Evolutionary conservation across 495 filamentous ascomycete genomes (phyloP), one percentile per base, ranked within the genome.

Genomic region (Hypoxylon lienhwacheense): DNA sequence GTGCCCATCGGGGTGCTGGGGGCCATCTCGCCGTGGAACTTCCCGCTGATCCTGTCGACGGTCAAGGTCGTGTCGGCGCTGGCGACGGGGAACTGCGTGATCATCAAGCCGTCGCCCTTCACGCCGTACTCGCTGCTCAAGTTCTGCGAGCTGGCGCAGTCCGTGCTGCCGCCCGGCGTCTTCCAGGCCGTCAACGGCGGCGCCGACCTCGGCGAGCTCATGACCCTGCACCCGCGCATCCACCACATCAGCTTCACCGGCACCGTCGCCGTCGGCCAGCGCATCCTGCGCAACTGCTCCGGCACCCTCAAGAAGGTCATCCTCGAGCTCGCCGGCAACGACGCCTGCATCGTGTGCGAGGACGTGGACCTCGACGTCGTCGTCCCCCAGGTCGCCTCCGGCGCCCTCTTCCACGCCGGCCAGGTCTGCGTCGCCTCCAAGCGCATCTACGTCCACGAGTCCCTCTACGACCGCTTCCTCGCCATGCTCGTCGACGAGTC

Each of bases 181-280:
- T 59, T 90, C 12, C 85, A 87, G 57, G 84, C 73, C 11, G 60
- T 90, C 22, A 84, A 82, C 63, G 86, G 86, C 14, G 84, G 78
- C 48, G 83, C 85, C 12, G 73, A 80, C 8, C 74, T 89, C 6
- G 85, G 85, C 5, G 79, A 82, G 1, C 66, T 70, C 68, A 70
- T 86, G 42, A 75, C 73, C 0, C 61, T 69, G 7, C 85, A 89
- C 57, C 76, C 80, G 0, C 78, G 73, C 1, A 81, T 89, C 53
- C 77, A 78, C 46, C 87, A 88, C 72, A 84, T 88, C 63, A 78
- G 70, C 46, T 89, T 89, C 66, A 89, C 85, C 0, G 86, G 86
- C 3, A 85, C 82, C 4, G 81, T 77, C 21, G 64, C 74, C 0
- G 86, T 84, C 0, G 86, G 86, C 8, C 84, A 84, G 66, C 76